Base-by-base conservation (phyloP, 2,329 filamentous ascomycete genomes). In the Byssochlamys sp. region DNA sequence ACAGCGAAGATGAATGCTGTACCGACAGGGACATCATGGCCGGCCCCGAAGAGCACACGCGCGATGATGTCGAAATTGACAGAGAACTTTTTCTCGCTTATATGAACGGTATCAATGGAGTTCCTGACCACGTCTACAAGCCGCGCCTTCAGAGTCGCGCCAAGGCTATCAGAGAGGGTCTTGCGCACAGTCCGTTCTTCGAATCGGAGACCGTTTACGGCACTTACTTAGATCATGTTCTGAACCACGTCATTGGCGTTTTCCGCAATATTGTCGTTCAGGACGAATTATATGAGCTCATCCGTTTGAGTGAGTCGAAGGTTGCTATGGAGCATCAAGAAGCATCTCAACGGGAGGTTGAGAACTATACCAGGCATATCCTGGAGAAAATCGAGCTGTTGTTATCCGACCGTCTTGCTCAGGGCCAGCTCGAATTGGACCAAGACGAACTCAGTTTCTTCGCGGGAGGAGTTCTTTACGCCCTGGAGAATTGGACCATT, bases 31-130 rank as follows among this genome's bases (percentile, higher is more conserved):
- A 28, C 3, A 53, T 54, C 26, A 29, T 50, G n/a, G 55, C 59
- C 19, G 58, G 59, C 50, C 67, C 69, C 12, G 71, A 73, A 26
- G 71, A 75, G 50, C 69, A 73, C 58, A 62, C 70, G 5, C 65
- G 62, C 28, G 74, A 76, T 56, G 64, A 67, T 31, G 57, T 75
- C 19, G 72, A 75, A 27, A 60, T 75, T 25, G 74, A 76, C 57
- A 71, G 69, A 49, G 65, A 67, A 28, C 63, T 75, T 4, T 74
- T 76, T 55, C 62, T 69, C 26, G 74, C 73, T 10, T 75, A 73
- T 60, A 72, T 76, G 62, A 75, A 75, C 53, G 73, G 73, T 14
- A 71, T 76, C n/a, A 69, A 71, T 33, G 73, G 69, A 1, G 67
- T 73, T 35, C 59, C 66, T 14, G 64, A 69, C 28, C 60, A 63